phyloP scores from a whole-genome alignment of 768 basidiomycete genomes.

The Lactarius trivialis region DNA sequence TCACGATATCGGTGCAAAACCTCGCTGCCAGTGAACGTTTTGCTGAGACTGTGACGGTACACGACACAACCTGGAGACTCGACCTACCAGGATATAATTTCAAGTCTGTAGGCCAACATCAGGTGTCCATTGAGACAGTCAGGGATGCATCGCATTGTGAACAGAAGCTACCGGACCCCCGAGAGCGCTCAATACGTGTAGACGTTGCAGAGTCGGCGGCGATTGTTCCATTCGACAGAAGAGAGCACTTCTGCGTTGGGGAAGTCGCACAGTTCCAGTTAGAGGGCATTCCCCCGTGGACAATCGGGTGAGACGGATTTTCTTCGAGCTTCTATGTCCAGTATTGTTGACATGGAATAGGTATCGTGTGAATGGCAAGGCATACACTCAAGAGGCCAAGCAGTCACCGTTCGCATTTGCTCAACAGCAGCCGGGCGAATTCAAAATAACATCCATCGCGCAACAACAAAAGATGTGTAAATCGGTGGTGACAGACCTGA shows the following conservation, averaged over 20 bases:
- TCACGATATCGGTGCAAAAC: constrained; percentile 71
- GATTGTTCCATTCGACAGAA: constrained; percentile 76
- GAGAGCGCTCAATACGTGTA: constrained; percentile 62
- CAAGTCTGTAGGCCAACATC: constrained; percentile 73
- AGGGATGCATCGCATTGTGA: constrained; percentile 79
- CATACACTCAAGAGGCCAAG: constrained; percentile 65
- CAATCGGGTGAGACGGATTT: constrained; percentile 52
- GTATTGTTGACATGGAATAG: constrained; percentile 35
- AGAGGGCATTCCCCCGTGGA: constrained; percentile 92
- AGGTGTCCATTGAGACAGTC: constrained; percentile 70
- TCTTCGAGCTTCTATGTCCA: background rate
- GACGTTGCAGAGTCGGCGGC: constrained; percentile 97
- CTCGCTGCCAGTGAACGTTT: constrained; percentile 64
- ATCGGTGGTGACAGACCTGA: constrained; percentile 68
- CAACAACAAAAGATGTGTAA: constrained; percentile 93
- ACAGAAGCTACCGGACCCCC: constrained; percentile 58
- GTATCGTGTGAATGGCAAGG: constrained; percentile 74
- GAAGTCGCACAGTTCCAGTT: constrained; percentile 87
- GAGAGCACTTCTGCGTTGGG: constrained; percentile 82
- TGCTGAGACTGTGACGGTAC: constrained; percentile 46
- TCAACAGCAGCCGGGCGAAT: constrained; percentile 77
- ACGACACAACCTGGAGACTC: constrained; percentile 57
- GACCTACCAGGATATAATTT: constrained; percentile 67
- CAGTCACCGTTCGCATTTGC: constrained; percentile 79
- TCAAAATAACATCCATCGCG: constrained; percentile 81